A percentile compares a stretch with the other conserved stretches of the same genome.
Conservation (phyloP, 202 grass and related monocot genomes). For the Carex arenaria region DNA sequence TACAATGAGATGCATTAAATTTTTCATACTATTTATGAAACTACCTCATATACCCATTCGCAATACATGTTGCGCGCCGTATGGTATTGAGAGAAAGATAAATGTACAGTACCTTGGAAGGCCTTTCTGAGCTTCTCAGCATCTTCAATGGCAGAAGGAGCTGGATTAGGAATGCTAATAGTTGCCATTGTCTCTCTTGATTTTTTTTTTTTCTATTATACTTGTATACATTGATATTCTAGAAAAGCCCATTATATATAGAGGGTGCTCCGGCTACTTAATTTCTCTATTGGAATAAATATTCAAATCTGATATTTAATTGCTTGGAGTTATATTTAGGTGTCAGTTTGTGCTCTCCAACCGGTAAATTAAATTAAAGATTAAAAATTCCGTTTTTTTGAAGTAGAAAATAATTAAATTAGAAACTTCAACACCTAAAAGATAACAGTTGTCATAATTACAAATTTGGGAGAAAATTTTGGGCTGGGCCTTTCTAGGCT, state of each 20-base stretch:
- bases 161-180: conserved; percentile 35
- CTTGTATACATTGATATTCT: neutral
- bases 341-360: conserved; percentile 2
- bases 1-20: neutral
- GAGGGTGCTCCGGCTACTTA: neutral
- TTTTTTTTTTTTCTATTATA: neutral
- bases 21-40: neutral
- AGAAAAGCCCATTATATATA: conserved; percentile 1
- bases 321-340: neutral
- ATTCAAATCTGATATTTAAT: conserved; percentile 6
- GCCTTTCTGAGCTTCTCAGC: conserved; percentile 64
- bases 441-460: neutral
- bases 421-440: neutral
- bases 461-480: neutral
- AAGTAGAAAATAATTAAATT: neutral
- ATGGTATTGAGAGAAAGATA: neutral
- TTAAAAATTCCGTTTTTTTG: neutral
- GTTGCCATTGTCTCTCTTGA: conserved; percentile 43
- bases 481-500: too few relatives aligned
- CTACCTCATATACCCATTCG: neutral
- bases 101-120: conserved; percentile 44
- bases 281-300: neutral
- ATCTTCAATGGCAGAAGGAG: conserved; percentile 61
- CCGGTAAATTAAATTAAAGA: neutral
- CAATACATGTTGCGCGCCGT: neutral